Conservation (phyloP, 345 rosid genomes). For the Acer saccharum region DNA sequence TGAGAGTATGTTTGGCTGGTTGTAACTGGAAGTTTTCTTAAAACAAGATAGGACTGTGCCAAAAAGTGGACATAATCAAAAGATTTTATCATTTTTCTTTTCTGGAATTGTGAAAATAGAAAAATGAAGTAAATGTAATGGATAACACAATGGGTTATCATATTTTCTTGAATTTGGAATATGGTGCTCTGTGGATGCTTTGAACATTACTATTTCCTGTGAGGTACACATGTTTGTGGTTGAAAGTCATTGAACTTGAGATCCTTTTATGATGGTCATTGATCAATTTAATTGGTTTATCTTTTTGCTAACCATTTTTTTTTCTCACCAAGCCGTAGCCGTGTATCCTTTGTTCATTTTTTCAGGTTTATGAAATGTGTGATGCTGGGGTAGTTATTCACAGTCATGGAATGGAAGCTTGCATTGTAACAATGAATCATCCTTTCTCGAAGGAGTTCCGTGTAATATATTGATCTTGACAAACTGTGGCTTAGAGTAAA, state of each 20-base stretch:
- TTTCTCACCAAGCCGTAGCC: neutral
- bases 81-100: neutral
- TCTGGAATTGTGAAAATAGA: neutral
- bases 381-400: conserved; percentile 51
- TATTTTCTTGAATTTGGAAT: neutral
- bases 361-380: conserved; percentile 43
- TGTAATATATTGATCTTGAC: conserved; percentile 27
- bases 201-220: neutral
- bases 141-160: neutral
- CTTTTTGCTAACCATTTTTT: neutral
- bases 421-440: conserved; percentile 48
- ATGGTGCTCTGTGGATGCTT: neutral
- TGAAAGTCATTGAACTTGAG: neutral
- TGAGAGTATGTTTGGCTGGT: neutral
- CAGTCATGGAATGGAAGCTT: conserved; percentile 51
- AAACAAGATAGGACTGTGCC: neutral
- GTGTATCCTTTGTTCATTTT: neutral
- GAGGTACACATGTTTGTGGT: neutral
- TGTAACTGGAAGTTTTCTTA: neutral
- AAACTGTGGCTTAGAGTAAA: conserved; percentile 11
- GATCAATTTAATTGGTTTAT: neutral
- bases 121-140: neutral
- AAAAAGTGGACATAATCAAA: too few relatives aligned
- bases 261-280: neutral
- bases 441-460: conserved; percentile 43